These are phyloP conservation scores for Diddensiella transvaalensis DNA, from an alignment of 805 yeast species.

Conservation along the genomic window DNA sequence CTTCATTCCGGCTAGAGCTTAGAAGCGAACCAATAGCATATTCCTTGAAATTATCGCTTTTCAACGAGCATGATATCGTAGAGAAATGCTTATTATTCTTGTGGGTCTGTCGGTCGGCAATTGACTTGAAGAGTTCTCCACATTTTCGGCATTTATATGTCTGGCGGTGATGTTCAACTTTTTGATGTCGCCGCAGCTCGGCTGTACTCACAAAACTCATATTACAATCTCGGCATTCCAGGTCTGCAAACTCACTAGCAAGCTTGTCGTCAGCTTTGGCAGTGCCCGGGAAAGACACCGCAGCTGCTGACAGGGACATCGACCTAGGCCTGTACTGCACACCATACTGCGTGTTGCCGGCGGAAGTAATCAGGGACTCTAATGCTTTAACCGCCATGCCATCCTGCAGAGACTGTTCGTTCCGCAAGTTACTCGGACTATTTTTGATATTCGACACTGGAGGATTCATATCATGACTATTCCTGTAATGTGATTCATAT, in stretches of 20 bases:
- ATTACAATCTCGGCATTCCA: conserved; percentile 23
- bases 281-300: neutral
- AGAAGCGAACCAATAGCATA: conserved; percentile 19
- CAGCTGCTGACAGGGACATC: neutral
- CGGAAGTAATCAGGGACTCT: neutral
- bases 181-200: conserved; percentile 24
- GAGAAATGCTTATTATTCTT: conserved; percentile 27
- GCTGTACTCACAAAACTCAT: conserved; percentile 18
- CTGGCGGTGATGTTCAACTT: conserved; percentile 19
- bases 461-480: no score
- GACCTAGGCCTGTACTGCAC: neutral
- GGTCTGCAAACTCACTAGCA: neutral
- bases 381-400: neutral
- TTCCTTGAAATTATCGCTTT: conserved; percentile 22
- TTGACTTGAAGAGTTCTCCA: conserved; percentile 25
- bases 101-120: conserved; percentile 30
- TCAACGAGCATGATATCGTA: conserved; percentile 20
- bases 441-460: no score
- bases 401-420: no score
- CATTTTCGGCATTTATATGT: conserved; percentile 27
- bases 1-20: conserved; percentile 20
- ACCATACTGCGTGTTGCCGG: no score
- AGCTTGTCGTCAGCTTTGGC: neutral
- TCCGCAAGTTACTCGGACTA: no score
- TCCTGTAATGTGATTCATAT: no score